These are phyloP conservation scores for Yamadazyma aaseri DNA, from an alignment of 1,139 yeast species.

Conservation along the genomic window DNA sequence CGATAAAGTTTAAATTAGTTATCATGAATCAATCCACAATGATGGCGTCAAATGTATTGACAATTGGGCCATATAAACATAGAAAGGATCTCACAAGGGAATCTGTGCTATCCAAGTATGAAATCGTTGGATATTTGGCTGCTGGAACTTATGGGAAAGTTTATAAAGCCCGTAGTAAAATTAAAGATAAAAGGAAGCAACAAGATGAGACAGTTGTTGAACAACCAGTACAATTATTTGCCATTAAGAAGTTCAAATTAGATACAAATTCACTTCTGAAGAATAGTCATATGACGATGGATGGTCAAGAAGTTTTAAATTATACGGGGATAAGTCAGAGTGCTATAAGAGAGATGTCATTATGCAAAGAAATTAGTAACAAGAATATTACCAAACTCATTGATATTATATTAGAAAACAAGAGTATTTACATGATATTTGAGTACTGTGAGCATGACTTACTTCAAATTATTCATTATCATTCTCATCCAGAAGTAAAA, in stretches of 20 bases:
- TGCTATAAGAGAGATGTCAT: constrained; percentile 94
- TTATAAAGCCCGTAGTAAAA: constrained; percentile 66
- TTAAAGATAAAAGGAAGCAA: constrained; percentile 29
- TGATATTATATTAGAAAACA: constrained; percentile 86
- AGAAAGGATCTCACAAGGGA: constrained; percentile 70
- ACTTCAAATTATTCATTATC: constrained; percentile 88
- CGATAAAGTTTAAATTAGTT: neutral
- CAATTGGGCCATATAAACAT: constrained; percentile 69
- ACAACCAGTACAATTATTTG: constrained; percentile 43
- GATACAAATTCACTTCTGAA: constrained; percentile 64
- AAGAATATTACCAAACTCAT: constrained; percentile 75
- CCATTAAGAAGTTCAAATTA: constrained; percentile 94
- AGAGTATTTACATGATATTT: constrained; percentile 90
- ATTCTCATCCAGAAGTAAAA: constrained; percentile 82
- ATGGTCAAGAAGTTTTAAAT: constrained; percentile 76
- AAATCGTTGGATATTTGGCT: constrained; percentile 91
- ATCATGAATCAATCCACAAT: constrained; percentile 11
- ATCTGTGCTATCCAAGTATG: constrained; percentile 78
- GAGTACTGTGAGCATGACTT: constrained; percentile 96
- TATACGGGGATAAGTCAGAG: constrained; percentile 96
- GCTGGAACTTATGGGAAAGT: constrained; percentile 99
- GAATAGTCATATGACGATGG: constrained; percentile 38
- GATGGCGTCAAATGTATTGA: constrained; percentile 69
- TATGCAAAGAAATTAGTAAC: constrained; percentile 84
- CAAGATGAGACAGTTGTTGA: constrained; percentile 9